Base-by-base conservation (phyloP, 768 basidiomycete species). In the Boletus eberwhitei region DNA sequence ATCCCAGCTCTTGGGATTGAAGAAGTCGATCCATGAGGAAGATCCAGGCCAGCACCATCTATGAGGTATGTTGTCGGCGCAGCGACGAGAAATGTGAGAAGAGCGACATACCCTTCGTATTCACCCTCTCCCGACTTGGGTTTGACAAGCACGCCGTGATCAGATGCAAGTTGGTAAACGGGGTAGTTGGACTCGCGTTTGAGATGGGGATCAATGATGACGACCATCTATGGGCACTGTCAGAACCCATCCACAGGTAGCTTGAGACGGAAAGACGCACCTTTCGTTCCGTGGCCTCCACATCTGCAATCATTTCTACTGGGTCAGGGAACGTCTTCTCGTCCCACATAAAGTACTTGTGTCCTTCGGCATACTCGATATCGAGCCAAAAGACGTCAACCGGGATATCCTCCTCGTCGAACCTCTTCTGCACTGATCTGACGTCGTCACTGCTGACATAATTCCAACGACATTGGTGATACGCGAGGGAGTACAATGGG, bases 401-500 rank as follows among this genome's bases (percentile, higher is more conserved):
- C 0, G 97, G 97, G 53, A 98, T 92, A 62, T 96, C 90, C 39
- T 88, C 90, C 61, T 95, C 91, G 55, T 99, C 97, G 64, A 99
- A 97, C 48, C 87, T 78, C 65, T 76, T 80, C 71, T 95, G 88
- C 9, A 98, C 93, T 5, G 81, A 78, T 12, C 92, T 79, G 9
- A 99, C 79, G 69, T 98, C 97, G 12, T 88, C 84, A 26, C 90
- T 86, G 73, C 86, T 90, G 59, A 96, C 79, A 65, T 99, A 98
- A 68, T 99, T 98, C 97, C 97, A 98, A 35, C 97, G 79, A 69
- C 96, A 98, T 69, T 98, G 97, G 71, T 98, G 97, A 65, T 99
- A 96, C 0, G 86, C 97, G 53, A 98, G 77, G 26, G 92, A 84
- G 85, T 91, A 98, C 19, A 90, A 81, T 9, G 93, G 86, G 0